phyloP scores from a whole-genome alignment of 495 filamentous ascomycete genomes.

The Daldinia decipiens region DNA sequence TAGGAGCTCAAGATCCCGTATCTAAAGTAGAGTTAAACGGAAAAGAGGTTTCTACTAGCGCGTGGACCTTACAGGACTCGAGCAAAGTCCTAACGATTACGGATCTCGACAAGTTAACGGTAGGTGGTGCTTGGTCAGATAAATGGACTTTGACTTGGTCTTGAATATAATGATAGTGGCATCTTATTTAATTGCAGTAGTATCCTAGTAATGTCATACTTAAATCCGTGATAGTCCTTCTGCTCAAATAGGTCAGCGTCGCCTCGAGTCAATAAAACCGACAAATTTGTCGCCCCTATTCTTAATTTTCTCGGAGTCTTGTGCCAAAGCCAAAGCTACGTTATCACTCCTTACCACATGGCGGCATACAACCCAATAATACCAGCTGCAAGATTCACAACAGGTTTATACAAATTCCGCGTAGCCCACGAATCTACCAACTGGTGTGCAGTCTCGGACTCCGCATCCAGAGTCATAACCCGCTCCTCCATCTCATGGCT shows the following conservation, averaged over 20 bases:
- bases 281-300: not conserved
- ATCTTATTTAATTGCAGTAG: not conserved
- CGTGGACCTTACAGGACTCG: slow-evolving; percentile 61
- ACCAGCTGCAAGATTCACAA: slow-evolving; percentile 35
- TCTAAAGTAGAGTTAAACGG: slow-evolving; percentile 64
- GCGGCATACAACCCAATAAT: slow-evolving; percentile 29
- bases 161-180: slow-evolving; percentile 16
- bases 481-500: slow-evolving; percentile 53
- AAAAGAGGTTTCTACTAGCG: slow-evolving; percentile 47
- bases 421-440: slow-evolving; percentile 61
- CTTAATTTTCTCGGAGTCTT: not conserved
- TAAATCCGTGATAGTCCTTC: too few species aligned
- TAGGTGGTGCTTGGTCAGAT: slow-evolving; percentile 63
- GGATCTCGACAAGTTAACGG: slow-evolving; percentile 61
- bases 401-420: slow-evolving; percentile 57
- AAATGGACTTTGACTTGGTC: slow-evolving; percentile 71
- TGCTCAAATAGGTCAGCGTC: too few species aligned
- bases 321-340: not conserved
- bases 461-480: not conserved
- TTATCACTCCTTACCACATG: not conserved
- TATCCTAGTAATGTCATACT: not conserved
- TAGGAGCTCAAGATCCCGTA: slow-evolving; percentile 65
- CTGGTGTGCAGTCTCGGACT: slow-evolving; percentile 54
- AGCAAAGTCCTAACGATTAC: slow-evolving; percentile 61
- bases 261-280: too few species aligned